Conservation (phyloP, 208 protist genomes). For the Phytomonas sp. region DNA sequence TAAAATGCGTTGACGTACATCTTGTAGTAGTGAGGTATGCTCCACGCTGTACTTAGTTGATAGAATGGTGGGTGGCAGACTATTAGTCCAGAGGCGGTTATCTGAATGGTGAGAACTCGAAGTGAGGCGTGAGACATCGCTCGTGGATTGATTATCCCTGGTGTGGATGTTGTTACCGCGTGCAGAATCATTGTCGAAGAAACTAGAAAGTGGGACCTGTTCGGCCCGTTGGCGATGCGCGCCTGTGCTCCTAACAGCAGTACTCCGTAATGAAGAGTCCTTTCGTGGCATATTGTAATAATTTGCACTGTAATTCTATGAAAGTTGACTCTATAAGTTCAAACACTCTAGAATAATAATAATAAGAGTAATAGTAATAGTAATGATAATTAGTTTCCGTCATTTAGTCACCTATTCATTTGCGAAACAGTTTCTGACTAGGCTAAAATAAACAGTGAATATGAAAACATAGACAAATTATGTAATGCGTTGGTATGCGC, state of each 20-base stretch:
- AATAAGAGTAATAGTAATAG: background rate
- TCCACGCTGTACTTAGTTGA: background rate
- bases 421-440: background rate
- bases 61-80: background rate
- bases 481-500: background rate
- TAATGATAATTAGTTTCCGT: background rate
- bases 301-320: background rate
- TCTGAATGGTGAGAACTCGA: background rate
- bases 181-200: background rate
- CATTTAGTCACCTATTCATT: background rate
- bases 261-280: background rate
- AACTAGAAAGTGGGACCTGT: constrained; percentile 5
- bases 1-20: constrained; percentile 45
- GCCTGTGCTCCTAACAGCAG: background rate
- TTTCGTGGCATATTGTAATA: background rate
- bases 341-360: background rate
- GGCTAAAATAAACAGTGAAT: background rate
- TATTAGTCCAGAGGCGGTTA: background rate
- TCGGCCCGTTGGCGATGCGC: background rate
- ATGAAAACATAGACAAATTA: background rate
- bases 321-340: background rate
- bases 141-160: constrained; percentile 11
- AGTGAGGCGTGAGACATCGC: background rate
- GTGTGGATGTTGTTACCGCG: background rate
- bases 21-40: constrained; percentile 25